A percentile compares a stretch with the other conserved stretches of the same genome.
These are phyloP conservation scores for Mycena floridula DNA, from an alignment of 768 basidiomycete species.

Conservation along the genomic window DNA sequence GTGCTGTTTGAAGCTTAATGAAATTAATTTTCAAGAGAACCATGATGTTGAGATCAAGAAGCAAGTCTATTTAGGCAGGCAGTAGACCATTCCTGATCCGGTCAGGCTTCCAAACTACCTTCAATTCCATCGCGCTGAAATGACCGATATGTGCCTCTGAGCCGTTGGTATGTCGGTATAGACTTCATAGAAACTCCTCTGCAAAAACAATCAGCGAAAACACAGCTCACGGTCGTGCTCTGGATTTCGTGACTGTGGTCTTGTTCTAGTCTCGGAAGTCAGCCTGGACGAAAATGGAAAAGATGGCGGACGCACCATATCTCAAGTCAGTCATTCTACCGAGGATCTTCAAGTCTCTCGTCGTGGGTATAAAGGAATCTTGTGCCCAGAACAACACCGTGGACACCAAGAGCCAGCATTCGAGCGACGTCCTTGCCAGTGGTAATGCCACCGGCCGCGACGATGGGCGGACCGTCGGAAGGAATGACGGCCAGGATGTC, in stretches of 20 bases:
- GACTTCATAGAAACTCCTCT: too few species aligned
- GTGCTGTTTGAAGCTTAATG: too few species aligned
- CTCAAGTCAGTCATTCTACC: neutral
- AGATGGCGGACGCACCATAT: neutral
- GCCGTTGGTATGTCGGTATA: too few species aligned
- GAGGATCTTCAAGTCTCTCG: constrained; percentile 1
- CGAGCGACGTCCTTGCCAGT: constrained; percentile 46
- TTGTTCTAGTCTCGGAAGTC: neutral
- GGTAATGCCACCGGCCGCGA: constrained; percentile 60
- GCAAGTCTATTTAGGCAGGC: too few species aligned
- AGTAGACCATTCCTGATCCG: too few species aligned
- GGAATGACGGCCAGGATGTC: constrained; percentile 32
- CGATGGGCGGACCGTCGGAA: constrained; percentile 31
- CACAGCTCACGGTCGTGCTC: neutral
- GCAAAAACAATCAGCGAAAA: neutral
- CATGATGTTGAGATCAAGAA: too few species aligned
- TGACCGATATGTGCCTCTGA: too few species aligned
- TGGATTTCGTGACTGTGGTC: neutral
- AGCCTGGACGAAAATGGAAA: neutral
- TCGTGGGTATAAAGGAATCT: constrained; percentile 52
- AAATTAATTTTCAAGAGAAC: too few species aligned
- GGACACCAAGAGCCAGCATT: constrained; percentile 45
- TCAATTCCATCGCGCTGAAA: too few species aligned
- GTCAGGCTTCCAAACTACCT: too few species aligned
- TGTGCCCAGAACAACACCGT: constrained; percentile 52